Conservation (phyloP, 2,329 filamentous ascomycete species). For the Neofusicoccum kwambonambiense region DNA sequence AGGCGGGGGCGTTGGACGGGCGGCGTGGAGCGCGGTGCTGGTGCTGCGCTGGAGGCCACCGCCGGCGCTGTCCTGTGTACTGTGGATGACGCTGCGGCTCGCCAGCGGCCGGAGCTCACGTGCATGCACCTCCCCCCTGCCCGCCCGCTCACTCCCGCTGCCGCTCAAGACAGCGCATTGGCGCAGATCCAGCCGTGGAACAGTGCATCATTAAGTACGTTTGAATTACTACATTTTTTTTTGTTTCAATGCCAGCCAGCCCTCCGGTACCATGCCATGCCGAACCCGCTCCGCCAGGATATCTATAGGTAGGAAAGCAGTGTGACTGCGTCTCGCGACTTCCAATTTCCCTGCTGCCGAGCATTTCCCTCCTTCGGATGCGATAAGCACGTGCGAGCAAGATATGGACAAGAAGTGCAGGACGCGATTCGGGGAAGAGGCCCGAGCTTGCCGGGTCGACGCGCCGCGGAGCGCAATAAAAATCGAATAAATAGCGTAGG, state of each 20-base stretch:
- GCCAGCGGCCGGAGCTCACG: not conserved
- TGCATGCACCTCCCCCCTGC: slow-evolving; percentile 7
- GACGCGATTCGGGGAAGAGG: slow-evolving; percentile 3
- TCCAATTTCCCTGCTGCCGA: slow-evolving; percentile 13
- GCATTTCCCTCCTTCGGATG: slow-evolving; percentile 8
- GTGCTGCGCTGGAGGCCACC: not conserved
- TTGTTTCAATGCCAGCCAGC: slow-evolving; percentile 1
- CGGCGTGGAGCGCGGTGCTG: slow-evolving; percentile 28
- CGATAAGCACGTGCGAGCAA: slow-evolving; percentile 7
- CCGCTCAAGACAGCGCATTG: slow-evolving; percentile 4
- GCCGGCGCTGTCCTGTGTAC: no score
- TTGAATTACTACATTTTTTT: slow-evolving; percentile 3
- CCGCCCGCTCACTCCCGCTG: slow-evolving; percentile 4
- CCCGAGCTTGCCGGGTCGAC: slow-evolving; percentile 7
- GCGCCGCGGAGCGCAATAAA: slow-evolving; percentile 10
- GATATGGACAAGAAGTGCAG: slow-evolving; percentile 12
- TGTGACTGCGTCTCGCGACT: not conserved
- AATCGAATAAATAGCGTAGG: not conserved
- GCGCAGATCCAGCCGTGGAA: not conserved
- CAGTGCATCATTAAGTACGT: slow-evolving; percentile 13
- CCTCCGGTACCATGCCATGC: slow-evolving; percentile 11
- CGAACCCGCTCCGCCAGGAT: slow-evolving; percentile 15
- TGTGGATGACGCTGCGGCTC: not conserved
- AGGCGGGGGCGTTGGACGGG: not conserved
- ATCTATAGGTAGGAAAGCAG: slow-evolving; percentile 12